Evolutionary conservation across 163 green algal species (phyloP).

Genomic region (Scenedesmus sp.): DNA sequence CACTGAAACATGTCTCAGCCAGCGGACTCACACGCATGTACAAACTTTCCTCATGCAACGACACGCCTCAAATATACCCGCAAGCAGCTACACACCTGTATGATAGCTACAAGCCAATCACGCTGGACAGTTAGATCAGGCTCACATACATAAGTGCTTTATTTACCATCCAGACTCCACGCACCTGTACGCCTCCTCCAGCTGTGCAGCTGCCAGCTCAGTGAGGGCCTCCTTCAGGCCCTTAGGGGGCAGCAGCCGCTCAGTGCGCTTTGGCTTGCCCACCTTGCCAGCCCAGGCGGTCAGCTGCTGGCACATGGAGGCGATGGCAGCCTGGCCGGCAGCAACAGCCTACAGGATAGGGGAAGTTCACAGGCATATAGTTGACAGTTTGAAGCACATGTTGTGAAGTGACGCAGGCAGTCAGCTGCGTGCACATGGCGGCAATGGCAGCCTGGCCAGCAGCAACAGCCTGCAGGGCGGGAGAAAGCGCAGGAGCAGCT

Average conservation of each 20-base stretch:
- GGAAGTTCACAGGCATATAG: too few species aligned
- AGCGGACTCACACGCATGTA: neutral
- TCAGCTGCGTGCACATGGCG: conserved; percentile 79
- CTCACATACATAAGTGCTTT: too few species aligned
- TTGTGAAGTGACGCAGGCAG: conserved; percentile 61
- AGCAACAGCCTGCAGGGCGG: conserved; percentile 27
- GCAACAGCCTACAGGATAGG: conserved; percentile 10
- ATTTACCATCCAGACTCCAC: too few species aligned
- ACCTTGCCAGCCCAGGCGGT: conserved; percentile 80
- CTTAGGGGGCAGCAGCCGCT: conserved; percentile 55
- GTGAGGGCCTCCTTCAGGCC: conserved; percentile 6
- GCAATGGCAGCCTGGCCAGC: conserved; percentile 69
- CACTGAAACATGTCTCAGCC: neutral
- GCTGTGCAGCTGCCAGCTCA: neutral
- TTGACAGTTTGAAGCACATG: too few species aligned
- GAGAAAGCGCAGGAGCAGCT: conserved; percentile 29
- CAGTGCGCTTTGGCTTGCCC: conserved; percentile 77
- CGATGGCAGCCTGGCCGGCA: conserved; percentile 69
- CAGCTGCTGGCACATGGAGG: conserved; percentile 77
- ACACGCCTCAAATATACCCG: neutral
- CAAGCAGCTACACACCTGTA: neutral
- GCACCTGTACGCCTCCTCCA: neutral
- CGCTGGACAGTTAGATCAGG: too few species aligned
- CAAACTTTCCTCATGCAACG: neutral
- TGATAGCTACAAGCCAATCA: neutral